Base-by-base conservation (phyloP, 306 rosid species). In the Cucurbita pepo region DNA sequence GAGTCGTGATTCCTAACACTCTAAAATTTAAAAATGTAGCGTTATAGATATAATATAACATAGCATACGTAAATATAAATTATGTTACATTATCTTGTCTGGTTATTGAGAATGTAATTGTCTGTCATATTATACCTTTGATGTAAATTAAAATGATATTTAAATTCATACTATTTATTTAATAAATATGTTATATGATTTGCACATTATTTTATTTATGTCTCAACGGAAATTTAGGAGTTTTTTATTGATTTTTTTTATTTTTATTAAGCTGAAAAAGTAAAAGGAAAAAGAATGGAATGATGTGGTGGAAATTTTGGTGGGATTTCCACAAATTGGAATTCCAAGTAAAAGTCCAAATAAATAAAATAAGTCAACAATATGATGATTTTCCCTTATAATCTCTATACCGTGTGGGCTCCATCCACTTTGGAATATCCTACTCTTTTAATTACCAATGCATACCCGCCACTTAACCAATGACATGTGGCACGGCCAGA, bases 291-390 rank as follows among this genome's bases (percentile, higher is more conserved):
- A 16, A 15, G 1, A n/a, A 59, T 6, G 3, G 7, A 37, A 61
- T 57, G 25, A 25, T 11, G 21, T 61, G 67, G 65, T 37, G 41
- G 69, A 61, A 61, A 34, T 7, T 58, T 16, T 5, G 21, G 19
- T 36, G 69, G 69, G 37, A 61, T 38, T 61, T 61, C 48, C 69
- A 61, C 69, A 61, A 36, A 61, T 61, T 61, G 69, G 69, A 61
- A 61, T 61, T 61, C 69, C 25, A 61, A 61, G 69, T 61, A 61
- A 61, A 61, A 61, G 69, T 61, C 69, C 48, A 61, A 61, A 61
- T 40, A 61, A 38, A 14, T 19, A 38, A 61, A 34, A 14, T 4
- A 38, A 14, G 47, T 36, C 44, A 38, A 3, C 19, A 61, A 4
- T 19, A 9, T 18, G 10, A 43, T 40, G 53, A 64, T 50, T 63